A percentile compares a stretch with the other conserved stretches of the same genome.
Evolutionary conservation across 2,329 filamentous ascomycete genomes (phyloP).

Genomic region (Neonectria ditissima): DNA sequence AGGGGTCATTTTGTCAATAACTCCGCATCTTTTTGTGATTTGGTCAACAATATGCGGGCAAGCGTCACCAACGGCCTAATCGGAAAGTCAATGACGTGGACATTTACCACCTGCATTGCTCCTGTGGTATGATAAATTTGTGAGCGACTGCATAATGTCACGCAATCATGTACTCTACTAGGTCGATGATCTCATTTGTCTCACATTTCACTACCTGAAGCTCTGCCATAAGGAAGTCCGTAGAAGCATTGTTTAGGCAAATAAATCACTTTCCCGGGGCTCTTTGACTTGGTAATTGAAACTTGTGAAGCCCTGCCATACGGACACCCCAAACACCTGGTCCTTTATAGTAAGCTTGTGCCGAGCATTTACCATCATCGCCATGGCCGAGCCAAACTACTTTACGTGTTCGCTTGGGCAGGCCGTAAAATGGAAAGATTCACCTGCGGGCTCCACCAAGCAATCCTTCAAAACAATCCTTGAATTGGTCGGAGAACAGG

Average conservation of each 20-base stretch:
- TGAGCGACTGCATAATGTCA: neutral
- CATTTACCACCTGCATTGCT: neutral
- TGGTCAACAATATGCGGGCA: neutral
- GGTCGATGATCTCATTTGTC: neutral
- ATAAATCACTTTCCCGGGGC: no score
- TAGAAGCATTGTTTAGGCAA: no score
- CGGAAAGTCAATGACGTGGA: conserved; percentile 4
- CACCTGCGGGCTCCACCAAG: conserved; percentile 14
- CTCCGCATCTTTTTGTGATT: neutral
- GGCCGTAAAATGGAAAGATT: conserved; percentile 54
- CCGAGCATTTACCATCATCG: conserved; percentile 12
- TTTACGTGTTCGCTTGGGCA: conserved; percentile 72
- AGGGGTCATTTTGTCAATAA: neutral
- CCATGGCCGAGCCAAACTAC: conserved; percentile 55
- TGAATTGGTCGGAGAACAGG: conserved; percentile 63
- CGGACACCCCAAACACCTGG: neutral
- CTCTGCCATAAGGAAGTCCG: neutral
- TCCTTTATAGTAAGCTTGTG: no score
- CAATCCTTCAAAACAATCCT: conserved; percentile 59
- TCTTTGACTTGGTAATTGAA: no score
- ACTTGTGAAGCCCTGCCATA: neutral
- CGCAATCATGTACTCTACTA: neutral
- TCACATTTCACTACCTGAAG: neutral
- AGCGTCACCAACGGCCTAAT: neutral
- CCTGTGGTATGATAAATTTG: neutral